phyloP scores from a whole-genome alignment of 176 grass and related monocot genomes.

The Phragmites australis region DNA sequence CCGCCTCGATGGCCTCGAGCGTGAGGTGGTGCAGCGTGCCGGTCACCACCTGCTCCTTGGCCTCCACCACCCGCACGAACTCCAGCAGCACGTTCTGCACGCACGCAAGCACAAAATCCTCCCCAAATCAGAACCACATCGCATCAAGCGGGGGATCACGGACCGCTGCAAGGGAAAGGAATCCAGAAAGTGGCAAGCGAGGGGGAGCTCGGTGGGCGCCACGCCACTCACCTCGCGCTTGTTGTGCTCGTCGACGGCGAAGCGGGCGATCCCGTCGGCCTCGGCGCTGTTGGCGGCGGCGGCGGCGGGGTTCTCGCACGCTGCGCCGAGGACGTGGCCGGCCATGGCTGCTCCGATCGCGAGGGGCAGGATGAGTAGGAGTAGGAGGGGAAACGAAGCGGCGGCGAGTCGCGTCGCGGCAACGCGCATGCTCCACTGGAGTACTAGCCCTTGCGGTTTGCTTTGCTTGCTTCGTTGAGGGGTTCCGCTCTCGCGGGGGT shows the following conservation, averaged over 20 bases:
- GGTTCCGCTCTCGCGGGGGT: background rate
- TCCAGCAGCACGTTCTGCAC: slow-evolving; percentile 78
- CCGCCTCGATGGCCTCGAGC: slow-evolving; percentile 72
- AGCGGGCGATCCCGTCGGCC: slow-evolving; percentile 71
- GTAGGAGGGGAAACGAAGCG: background rate
- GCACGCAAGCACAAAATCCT: background rate
- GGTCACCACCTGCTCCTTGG: slow-evolving; percentile 88
- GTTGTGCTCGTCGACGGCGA: slow-evolving; percentile 91
- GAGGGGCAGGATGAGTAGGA: slow-evolving; percentile 33
- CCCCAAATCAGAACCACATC: slow-evolving; percentile 17
- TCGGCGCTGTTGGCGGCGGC: slow-evolving; percentile 67
- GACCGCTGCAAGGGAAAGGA: background rate
- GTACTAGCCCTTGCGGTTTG: background rate
- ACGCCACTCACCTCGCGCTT: slow-evolving; percentile 58
- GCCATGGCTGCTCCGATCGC: slow-evolving; percentile 38
- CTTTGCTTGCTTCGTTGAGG: slow-evolving; percentile 18
- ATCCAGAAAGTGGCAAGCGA: too few species aligned
- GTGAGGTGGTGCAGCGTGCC: slow-evolving; percentile 87
- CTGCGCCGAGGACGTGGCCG: slow-evolving; percentile 46
- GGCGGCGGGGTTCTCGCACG: slow-evolving; percentile 30
- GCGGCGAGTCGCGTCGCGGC: slow-evolving; percentile 23
- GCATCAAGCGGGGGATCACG: background rate
- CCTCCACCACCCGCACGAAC: slow-evolving; percentile 82
- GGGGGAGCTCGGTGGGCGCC: background rate
- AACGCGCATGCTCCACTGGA: slow-evolving; percentile 38